Base-by-base conservation (phyloP, 1,284 basidiomycete genomes). In the Melampsora americana region DNA sequence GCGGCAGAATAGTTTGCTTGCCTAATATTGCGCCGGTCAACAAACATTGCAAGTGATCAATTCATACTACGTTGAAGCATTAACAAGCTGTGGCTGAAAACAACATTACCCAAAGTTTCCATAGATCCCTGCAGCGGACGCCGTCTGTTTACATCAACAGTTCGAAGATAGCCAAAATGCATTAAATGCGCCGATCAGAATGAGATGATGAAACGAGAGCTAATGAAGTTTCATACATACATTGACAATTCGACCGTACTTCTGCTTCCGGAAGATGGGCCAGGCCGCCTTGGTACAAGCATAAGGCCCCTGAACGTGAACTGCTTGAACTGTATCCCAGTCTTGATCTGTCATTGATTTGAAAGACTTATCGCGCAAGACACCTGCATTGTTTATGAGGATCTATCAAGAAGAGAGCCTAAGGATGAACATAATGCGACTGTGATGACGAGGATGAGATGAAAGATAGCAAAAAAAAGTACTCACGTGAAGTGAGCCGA, bases 271-370 rank as follows among this genome's bases (percentile, higher is more conserved):
- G 87, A 99, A 96, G 83, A 92, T 85, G 1, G 95, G 93, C 96
- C 95, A 99, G 44, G 89, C 93, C 61, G 96, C 95, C 83, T 95
- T 95, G 60, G 92, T 91, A 84, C 93, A 96, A n/a, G 93, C 86
- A 84, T 90, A 99, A 0, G 95, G 90, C 69, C 95, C 95, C 84
- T 95, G 96, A 79, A 99, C 85, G 83, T 99, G 96, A 26, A 99
- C 95, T 28, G 90, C 89, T 71, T 88, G 87, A 78, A 98, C 87
- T 78, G 91, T 88, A 81, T 95, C 93, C 81, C 82, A 85, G 77
- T 85, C 83, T 78, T 83, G 80, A 79, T 84, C 84, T 26, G 81
- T 79, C 83, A 84, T 84, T 28, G 80, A 81, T 79, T 82, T 84
- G 82, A 85, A 86, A 44, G 85, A 83, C 81, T 85, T 86, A 82